Evolutionary conservation across 169 alveolate species (phyloP).

Genomic region (Babesia gibsoni): DNA sequence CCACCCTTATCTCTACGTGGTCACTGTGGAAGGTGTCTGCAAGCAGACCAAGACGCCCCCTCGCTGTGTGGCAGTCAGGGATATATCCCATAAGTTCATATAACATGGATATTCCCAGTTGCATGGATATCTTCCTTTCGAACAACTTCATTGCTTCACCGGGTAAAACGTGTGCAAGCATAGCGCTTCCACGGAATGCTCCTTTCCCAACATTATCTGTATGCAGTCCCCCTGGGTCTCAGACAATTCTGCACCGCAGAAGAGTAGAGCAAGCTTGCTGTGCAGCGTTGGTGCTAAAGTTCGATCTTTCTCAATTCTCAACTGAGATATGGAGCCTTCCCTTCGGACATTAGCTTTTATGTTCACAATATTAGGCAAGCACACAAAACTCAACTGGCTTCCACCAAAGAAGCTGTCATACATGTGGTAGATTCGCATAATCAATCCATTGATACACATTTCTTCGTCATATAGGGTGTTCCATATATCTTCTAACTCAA

Average conservation of each 20-base stretch:
- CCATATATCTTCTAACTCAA: constrained; percentile 25
- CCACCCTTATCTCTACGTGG: background rate
- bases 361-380: constrained; percentile 14
- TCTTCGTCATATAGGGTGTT: constrained; percentile 32
- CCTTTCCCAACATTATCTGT: constrained; percentile 28
- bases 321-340: background rate
- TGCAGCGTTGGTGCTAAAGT: background rate
- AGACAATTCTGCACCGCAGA: constrained; percentile 23
- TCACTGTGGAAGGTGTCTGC: constrained; percentile 2
- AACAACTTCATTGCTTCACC: constrained; percentile 34
- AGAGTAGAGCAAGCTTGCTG: constrained; percentile 25
- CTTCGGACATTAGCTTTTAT: background rate
- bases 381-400: constrained; percentile 30
- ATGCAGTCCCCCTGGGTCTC: constrained; percentile 44
- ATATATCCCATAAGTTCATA: constrained; percentile 14
- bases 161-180: constrained; percentile 30
- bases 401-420: constrained; percentile 37
- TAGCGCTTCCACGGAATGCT: constrained; percentile 27
- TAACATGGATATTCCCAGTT: constrained; percentile 37
- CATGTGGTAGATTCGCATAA: constrained; percentile 30
- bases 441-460: constrained; percentile 24
- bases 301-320: background rate
- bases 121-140: constrained; percentile 46
- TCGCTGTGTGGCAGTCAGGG: constrained; percentile 33
- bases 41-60: constrained; percentile 7